Evolutionary conservation across 31 red algal species (phyloP), one percentile per base, ranked within the genome.

Genomic region (Odonthalia washingtoniensis): DNA sequence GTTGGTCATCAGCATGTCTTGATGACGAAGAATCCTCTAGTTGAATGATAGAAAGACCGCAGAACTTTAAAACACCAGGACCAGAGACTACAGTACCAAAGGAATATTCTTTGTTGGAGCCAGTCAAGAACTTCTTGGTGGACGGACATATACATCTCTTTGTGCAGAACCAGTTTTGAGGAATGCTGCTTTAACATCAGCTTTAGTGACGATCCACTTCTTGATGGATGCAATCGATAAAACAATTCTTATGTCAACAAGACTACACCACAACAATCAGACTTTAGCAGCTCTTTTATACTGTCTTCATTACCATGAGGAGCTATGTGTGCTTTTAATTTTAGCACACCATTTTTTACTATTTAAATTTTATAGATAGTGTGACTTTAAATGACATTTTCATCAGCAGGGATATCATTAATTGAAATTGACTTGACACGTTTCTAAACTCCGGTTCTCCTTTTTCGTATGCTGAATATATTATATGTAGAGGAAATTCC

Each of bases 221-320:
- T 61, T 24, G 74, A 53, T 14, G 21, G 49, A 9, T 14, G 49
- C 49, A 57, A 57, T 9, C 12, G 49, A 9, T 14, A 57, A 21
- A 16, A 87, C 14, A 14, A 75, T 34, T n/a, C 83, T 9, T 40
- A 87, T 76, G 21, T 34, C 83, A 61, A 62, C 57, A 17, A 70
- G 83, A 21, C 41, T 67, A 61, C 70, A 61, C 27, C 32, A 1
- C 40, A 28, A 18, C 67, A 87, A 42, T 87, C 14, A 35, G 70
- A 60, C 53, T 64, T 74, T 2, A 87, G 67, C 31, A 60, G 31
- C n/a, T 77, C 35, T 75, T 77, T 87, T 32, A 64, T 52, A 24
- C 14, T 37, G 40, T 87, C 70, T 35, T 87, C 60, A 63, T 75
- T 87, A 24, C 83, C 83, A 75, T 87, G 83, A 27, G 83, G 83